Base-by-base conservation (phyloP, 2,329 filamentous ascomycete genomes). In the Penicillium sp. region DNA sequence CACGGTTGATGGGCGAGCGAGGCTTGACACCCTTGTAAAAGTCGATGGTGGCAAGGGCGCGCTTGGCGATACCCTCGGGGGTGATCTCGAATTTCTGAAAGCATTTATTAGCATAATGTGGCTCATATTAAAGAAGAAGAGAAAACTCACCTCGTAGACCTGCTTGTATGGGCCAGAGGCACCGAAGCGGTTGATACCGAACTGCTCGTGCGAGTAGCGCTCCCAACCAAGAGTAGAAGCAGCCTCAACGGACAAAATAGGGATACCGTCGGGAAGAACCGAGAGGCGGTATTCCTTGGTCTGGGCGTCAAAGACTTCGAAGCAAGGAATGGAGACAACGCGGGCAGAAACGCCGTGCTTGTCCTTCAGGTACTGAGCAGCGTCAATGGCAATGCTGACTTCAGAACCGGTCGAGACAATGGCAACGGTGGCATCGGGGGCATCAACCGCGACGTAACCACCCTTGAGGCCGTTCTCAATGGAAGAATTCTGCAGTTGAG, bases 191-290 rank as follows among this genome's bases (percentile, higher is more conserved):
- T 99, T 99, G 65, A 99, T 86, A 74, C 94, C 94, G 71, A 99
- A 99, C 82, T 99, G 94, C 86, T 99, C 94, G 80, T 99, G 93
- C 59, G 91, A 90, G 81, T 97, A 99, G 77, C 93, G 89, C 85
- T 97, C 92, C 94, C 94, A 99, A 67, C 94, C 94, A 79, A 97
- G 87, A 66, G 94, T 99, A 77, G 84, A 89, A 90, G 96, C 95
- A 75, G 91, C 92, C 83, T 99, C 94, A 66, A 99, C 89, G 56
- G 90, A 95, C 77, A 99, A 77, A 61, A 91, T 85, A 65, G 94
- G 93, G 73, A 97, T 93, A 65, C 92, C 92, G 74, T 97, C 91
- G 68, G 93, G 94, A 62, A 99, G 85, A 64, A 96, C 89, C 65
- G 86, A 88, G 66, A 99, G 88, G 74, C 87, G 87, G 87, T 99